Evolutionary conservation across 2,329 filamentous ascomycete genomes (phyloP).

Genomic region (Tolypocladium pustulatum): DNA sequence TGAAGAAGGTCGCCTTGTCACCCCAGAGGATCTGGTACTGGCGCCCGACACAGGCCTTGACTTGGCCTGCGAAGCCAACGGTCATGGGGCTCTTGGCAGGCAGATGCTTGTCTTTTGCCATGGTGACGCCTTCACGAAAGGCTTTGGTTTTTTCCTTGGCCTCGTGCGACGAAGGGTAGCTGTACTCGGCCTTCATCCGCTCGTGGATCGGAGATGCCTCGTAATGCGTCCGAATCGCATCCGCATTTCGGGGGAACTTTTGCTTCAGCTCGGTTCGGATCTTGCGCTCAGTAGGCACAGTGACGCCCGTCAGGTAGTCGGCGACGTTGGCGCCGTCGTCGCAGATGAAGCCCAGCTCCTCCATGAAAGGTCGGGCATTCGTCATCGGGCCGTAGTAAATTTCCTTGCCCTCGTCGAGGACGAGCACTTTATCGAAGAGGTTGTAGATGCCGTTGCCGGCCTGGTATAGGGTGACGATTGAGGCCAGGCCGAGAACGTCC

Average conservation of each 20-base stretch:
- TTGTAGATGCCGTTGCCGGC: conserved; percentile 61
- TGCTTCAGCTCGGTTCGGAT: conserved; percentile 34
- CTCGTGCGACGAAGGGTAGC: conserved; percentile 39
- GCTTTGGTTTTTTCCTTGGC: conserved; percentile 37
- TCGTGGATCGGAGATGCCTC: conserved; percentile 37
- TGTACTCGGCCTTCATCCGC: conserved; percentile 43
- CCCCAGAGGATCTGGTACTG: conserved; percentile 58
- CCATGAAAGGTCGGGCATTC: conserved; percentile 54
- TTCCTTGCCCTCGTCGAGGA: conserved; percentile 55
- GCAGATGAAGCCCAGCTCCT: conserved; percentile 52
- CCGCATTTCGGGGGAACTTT: conserved; percentile 33
- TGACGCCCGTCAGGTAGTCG: conserved; percentile 57
- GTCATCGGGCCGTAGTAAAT: conserved; percentile 53
- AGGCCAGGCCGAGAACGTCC: conserved; percentile 47
- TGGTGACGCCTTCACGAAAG: conserved; percentile 41
- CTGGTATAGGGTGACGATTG: conserved; percentile 58
- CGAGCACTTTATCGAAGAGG: conserved; percentile 59
- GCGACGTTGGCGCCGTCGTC: conserved; percentile 51
- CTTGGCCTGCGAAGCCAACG: conserved; percentile 41
- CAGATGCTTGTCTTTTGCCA: conserved; percentile 45
- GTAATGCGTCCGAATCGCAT: conserved; percentile 36
- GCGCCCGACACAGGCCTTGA: conserved; percentile 43
- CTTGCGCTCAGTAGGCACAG: conserved; percentile 56
- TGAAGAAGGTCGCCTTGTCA: conserved; percentile 51
- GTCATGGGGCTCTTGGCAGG: conserved; percentile 45